Conservation (phyloP, 441 rosid genomes). For the Adansonia grandidieri region DNA sequence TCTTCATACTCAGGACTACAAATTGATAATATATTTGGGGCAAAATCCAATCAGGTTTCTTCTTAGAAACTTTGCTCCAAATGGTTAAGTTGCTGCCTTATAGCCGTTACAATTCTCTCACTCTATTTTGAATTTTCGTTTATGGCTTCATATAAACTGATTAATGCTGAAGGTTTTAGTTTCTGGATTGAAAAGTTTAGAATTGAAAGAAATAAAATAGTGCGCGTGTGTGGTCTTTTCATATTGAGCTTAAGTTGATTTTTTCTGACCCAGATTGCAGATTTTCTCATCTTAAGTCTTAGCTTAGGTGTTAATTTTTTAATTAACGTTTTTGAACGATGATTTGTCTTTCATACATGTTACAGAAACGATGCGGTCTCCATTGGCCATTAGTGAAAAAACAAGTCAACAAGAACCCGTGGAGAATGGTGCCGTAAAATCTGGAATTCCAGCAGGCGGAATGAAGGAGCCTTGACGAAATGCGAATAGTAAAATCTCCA, state of each 20-base stretch:
- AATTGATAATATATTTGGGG: neutral
- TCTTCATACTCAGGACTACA: neutral
- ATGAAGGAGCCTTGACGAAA: slow-evolving; percentile 17
- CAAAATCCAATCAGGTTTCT: slow-evolving; percentile 6
- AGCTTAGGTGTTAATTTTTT: neutral
- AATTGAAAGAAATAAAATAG: neutral
- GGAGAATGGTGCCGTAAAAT: slow-evolving; percentile 22
- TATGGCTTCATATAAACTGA: neutral
- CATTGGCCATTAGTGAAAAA: slow-evolving; percentile 29
- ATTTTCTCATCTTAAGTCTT: neutral
- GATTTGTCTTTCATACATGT: slow-evolving; percentile 10
- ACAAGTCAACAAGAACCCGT: slow-evolving; percentile 28
- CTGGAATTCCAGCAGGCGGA: slow-evolving; percentile 25
- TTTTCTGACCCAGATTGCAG: neutral
- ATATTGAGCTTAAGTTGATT: neutral
- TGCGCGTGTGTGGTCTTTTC: neutral
- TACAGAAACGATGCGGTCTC: slow-evolving; percentile 44
- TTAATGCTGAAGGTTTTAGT: neutral
- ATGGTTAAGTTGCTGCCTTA: neutral
- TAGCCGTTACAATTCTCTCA: neutral
- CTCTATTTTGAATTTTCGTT: neutral
- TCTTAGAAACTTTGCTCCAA: neutral
- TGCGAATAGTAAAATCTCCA: slow-evolving; percentile 28
- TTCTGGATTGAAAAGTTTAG: neutral
- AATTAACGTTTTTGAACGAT: neutral